Base-by-base conservation (phyloP, 2,329 filamentous ascomycete species). In the Cytospora paraplurivora region DNA sequence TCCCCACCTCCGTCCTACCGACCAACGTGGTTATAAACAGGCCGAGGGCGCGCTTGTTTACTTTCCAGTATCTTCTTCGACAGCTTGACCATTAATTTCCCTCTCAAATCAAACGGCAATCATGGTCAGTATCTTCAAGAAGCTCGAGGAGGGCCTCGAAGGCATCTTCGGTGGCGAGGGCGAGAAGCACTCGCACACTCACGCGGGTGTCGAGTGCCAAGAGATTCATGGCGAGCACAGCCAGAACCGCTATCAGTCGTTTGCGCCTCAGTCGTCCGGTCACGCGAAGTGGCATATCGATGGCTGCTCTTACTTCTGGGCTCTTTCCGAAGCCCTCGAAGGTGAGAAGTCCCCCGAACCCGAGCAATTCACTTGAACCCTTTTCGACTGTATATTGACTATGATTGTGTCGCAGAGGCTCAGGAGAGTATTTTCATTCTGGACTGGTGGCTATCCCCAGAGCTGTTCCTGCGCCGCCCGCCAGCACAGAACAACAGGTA, bases 211-310 rank as follows among this genome's bases (percentile, higher is more conserved):
- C 58, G 71, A 75, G 44, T 80, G 79, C 67, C 75, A 77, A 59
- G 71, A 77, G 38, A 44, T 77, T 35, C 79, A 82, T 55, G 70
- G 75, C 33, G 73, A 76, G 59, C 77, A 81, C 67, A 76, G 75
- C 33, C 73, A 76, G 33, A 81, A 88, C 68, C 82, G 86, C 56
- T 88, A 81, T 71, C 78, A 83, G 64, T 88, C 85, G 64, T 96
- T 96, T 77, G 90, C 90, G 1, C 87, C 90, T 1, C 84, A 88
- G 71, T 84, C 90, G 21, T 83, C 85, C 37, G 89, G 89, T 62
- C 88, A 92, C 71, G 87, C 85, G 67, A 96, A 96, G 80, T 96
- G 92, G 91, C 93, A 90, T 75, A 90, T 95, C 19, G 91, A 95
- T 72, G 92, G 89, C 7, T 91, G 89, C 72, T 86, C 87, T 10